Base-by-base conservation (phyloP, 768 basidiomycete genomes). In the Crucibulum laeve region DNA sequence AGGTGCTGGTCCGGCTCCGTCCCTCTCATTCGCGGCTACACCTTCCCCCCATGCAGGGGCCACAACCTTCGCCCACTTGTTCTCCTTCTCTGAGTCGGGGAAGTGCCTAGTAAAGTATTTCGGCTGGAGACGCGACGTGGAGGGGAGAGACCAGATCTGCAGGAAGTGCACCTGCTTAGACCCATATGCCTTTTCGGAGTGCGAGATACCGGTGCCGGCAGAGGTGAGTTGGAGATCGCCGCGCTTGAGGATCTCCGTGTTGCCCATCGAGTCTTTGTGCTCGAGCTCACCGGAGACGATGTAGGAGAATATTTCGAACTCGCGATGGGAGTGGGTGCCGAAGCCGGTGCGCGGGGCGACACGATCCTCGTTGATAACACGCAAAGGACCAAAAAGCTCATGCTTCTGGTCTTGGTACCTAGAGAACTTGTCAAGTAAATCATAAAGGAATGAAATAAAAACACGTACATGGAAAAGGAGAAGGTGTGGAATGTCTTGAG, bases 351-450 rank as follows among this genome's bases (percentile, higher is more conserved):
- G 55, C 4, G 85, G 66, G 3, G 73, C 75, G 30, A 94, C 87
- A n/a, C 89, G 82, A 53, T 92, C 91, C 62, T 96, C 93, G 65
- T 96, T 96, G 62, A 97, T 84, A 25, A 97, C 89, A 6, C 93
- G 79, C 1, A 97, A 76, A 13, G 79, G 54, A 1, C 93, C 89
- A 50, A 80, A 94, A 1, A 68, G 63, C 35, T 79, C 69, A 50
- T 82, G 81, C 1, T 65, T 42, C 5, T 57, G 49, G 36, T 85
- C 82, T 30, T 79, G 71, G 58, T 91, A 95, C 54, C 76, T 82
- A 25, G 11, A 21, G 11, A 10, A 35, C 23, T 17, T 24, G 43
- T n/a, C 10, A 32, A 40, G 15, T 23, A 43, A 5, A 55, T 17
- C 55, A 37, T 54, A 53, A 18, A 59, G 46, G 46, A 57, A 52